Conservation (phyloP, 768 basidiomycete species). For the Sarcodon aspratus region DNA sequence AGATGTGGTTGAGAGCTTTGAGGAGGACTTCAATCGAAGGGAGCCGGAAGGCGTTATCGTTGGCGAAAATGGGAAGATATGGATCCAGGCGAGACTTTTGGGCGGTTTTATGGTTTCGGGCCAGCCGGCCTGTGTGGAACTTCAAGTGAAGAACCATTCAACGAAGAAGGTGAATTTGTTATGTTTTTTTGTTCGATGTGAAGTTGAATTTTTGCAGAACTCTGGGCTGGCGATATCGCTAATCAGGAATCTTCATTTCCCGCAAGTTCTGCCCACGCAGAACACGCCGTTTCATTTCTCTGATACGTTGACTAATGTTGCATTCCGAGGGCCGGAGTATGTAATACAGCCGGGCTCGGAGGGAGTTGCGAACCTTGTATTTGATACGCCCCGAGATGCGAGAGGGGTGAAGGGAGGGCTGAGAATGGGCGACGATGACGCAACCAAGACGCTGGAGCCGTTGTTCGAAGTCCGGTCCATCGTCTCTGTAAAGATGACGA, state of each 20-base stretch:
- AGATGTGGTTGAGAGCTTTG: slow-evolving; percentile 49
- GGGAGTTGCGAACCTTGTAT: slow-evolving; percentile 69
- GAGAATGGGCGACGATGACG: slow-evolving; percentile 40
- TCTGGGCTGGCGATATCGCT: slow-evolving; percentile 52
- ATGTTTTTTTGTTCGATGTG: slow-evolving; percentile 2
- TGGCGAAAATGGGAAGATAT: slow-evolving; percentile 72
- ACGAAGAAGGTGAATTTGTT: slow-evolving; percentile 49
- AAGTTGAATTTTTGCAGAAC: slow-evolving; percentile 32
- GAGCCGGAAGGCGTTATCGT: slow-evolving; percentile 53
- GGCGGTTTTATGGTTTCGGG: slow-evolving; percentile 58
- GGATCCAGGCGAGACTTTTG: slow-evolving; percentile 58
- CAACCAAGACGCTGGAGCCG: slow-evolving; percentile 23
- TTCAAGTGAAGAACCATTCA: slow-evolving; percentile 78
- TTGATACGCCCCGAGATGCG: slow-evolving; percentile 63
- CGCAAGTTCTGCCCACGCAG: slow-evolving; percentile 25
- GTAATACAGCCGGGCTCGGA: slow-evolving; percentile 62
- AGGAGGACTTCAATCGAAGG: slow-evolving; percentile 20
- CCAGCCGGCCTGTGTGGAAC: slow-evolving; percentile 57
- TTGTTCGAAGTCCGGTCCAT: slow-evolving; percentile 63
- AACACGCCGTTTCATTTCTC: slow-evolving; percentile 47
- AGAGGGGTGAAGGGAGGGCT: slow-evolving; percentile 54
- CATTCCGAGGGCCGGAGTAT: slow-evolving; percentile 69
- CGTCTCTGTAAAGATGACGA: slow-evolving; percentile 51
- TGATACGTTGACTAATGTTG: slow-evolving; percentile 56
- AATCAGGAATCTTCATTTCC: slow-evolving; percentile 47